A percentile compares a stretch with the other conserved stretches of the same genome.
These are phyloP conservation scores for Debaryomyces coudertii DNA, from an alignment of 1,139 yeast species.

Conservation along the genomic window DNA sequence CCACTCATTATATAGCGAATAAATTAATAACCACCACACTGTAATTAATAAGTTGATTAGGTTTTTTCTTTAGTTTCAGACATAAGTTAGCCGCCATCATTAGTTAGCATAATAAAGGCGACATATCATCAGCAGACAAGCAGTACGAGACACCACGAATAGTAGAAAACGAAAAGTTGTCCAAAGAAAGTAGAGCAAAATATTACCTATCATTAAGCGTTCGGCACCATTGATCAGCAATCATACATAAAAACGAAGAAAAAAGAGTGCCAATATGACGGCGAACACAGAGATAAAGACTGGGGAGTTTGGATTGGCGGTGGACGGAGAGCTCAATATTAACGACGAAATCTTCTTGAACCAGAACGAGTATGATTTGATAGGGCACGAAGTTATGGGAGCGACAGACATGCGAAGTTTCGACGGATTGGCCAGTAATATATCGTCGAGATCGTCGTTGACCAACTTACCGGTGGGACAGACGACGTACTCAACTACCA, in stretches of 20 bases:
- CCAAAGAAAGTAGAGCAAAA: neutral
- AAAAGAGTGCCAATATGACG: slow-evolving; percentile 4
- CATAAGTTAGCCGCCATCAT: neutral
- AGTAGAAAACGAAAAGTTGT: neutral
- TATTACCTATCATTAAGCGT: slow-evolving; percentile 4
- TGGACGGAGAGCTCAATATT: slow-evolving; percentile 8
- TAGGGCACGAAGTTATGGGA: neutral
- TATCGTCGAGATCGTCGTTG: slow-evolving; percentile 10
- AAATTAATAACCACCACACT: slow-evolving; percentile 8
- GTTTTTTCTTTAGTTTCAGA: slow-evolving; percentile 1
- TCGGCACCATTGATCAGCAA: slow-evolving; percentile 4
- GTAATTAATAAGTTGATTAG: slow-evolving; percentile 3
- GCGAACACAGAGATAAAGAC: slow-evolving; percentile 3
- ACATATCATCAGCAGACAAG: neutral
- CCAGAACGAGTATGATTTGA: slow-evolving; percentile 1
- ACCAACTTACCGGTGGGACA: slow-evolving; percentile 1
- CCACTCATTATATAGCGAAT: slow-evolving; percentile 7
- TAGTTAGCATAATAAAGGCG: neutral
- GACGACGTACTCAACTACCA: slow-evolving; percentile 9
- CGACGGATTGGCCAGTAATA: slow-evolving; percentile 2
- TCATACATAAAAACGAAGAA: neutral
- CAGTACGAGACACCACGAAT: neutral
- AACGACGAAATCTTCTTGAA: slow-evolving; percentile 11
- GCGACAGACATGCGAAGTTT: neutral
- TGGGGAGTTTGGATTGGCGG: slow-evolving; percentile 4